A percentile compares a stretch with the other conserved stretches of the same genome.
These are phyloP conservation scores for Aspergillus coremiiformis DNA, from an alignment of 495 filamentous ascomycete genomes.

Conservation along the genomic window DNA sequence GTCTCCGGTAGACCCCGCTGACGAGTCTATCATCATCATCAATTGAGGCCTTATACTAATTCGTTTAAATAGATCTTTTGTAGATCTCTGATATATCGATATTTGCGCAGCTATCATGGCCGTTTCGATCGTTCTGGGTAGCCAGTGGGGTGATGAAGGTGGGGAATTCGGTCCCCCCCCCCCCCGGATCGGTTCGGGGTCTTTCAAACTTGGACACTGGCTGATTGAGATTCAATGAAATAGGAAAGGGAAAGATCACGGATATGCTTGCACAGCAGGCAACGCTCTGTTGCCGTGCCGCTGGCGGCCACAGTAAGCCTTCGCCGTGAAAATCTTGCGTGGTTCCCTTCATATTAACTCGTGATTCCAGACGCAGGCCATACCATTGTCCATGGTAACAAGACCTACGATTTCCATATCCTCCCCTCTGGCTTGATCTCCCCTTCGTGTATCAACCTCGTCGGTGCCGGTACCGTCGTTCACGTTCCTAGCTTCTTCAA, in stretches of 20 bases:
- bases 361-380: constrained; percentile 40
- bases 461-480: constrained; percentile 78
- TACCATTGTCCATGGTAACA: constrained; percentile 53
- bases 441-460: constrained; percentile 69
- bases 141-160: constrained; percentile 67
- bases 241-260: constrained; percentile 63
- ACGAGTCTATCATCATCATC: too few species aligned
- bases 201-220: not conserved
- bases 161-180: constrained; percentile 1
- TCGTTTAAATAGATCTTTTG: not conserved
- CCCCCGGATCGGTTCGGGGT: not conserved
- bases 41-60: not conserved
- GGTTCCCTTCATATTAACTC: not conserved
- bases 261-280: constrained; percentile 55
- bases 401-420: constrained; percentile 66
- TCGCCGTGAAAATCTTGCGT: not conserved
- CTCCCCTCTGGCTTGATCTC: constrained; percentile 69
- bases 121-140: constrained; percentile 53
- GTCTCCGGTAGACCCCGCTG: too few species aligned
- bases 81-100: not conserved
- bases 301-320: constrained; percentile 59
- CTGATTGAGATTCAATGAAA: constrained; percentile 6
- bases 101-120: constrained; percentile 32
- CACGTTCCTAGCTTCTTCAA: constrained; percentile 84
- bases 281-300: constrained; percentile 53